A percentile compares a stretch with the other conserved stretches of the same genome.
phyloP scores from a whole-genome alignment of 2,329 filamentous ascomycete species.

The Mariannaea elegans region DNA sequence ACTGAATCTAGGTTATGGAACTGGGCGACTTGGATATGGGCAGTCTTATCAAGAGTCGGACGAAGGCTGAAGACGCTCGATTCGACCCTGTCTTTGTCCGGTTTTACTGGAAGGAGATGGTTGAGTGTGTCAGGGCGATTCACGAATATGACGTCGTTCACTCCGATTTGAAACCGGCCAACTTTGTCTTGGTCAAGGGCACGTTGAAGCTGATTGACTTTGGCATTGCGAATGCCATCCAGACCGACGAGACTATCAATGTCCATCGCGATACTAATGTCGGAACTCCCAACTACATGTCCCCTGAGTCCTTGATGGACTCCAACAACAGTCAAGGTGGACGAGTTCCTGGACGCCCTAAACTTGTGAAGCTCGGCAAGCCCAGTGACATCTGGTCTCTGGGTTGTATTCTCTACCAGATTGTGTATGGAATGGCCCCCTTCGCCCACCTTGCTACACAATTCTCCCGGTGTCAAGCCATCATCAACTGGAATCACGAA shows the following conservation, averaged over 20 bases:
- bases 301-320: conserved; percentile 91
- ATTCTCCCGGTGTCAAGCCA: conserved; percentile 86
- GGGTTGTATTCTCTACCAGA: conserved; percentile 96
- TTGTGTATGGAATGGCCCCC: conserved; percentile 96
- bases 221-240: conserved; percentile 96
- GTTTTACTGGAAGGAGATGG: conserved; percentile 99
- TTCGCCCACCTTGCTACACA: conserved; percentile 92
- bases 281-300: conserved; percentile 99
- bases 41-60: conserved; percentile 78
- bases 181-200: conserved; percentile 93
- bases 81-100: conserved; percentile 92
- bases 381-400: conserved; percentile 96
- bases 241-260: conserved; percentile 94
- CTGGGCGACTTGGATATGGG: conserved; percentile 95
- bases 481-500: conserved; percentile 78
- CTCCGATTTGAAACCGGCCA: conserved; percentile 95
- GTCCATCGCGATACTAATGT: conserved; percentile 96
- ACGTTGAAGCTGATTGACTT: conserved; percentile 97
- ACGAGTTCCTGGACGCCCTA: conserved; percentile 58
- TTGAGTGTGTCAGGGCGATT: conserved; percentile 90
- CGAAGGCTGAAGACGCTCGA: conserved; percentile 75
- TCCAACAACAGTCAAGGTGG: conserved; percentile 72
- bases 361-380: conserved; percentile 95
- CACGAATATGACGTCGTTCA: conserved; percentile 94
- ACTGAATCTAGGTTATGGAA: conserved; percentile 81